Percentiles rank a stretch among this genome's conserved stretches.
Conservation (phyloP, 257 asterid genomes). For the Solanum pimpinellifolium region DNA sequence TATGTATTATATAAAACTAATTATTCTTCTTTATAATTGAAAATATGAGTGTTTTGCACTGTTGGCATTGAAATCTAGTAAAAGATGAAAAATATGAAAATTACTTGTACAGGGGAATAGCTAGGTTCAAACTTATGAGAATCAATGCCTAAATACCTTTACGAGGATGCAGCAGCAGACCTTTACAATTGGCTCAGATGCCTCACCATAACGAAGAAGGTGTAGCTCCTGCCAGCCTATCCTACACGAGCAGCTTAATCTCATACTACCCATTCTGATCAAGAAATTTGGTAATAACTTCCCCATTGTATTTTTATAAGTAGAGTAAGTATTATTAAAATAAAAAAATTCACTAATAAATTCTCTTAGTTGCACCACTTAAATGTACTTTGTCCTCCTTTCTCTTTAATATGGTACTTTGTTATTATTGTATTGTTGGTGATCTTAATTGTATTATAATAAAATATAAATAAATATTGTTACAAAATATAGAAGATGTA, state of each 20-base stretch:
- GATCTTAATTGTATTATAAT: too few relatives aligned
- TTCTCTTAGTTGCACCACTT: too few relatives aligned
- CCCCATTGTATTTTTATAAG: too few relatives aligned
- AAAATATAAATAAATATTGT: too few relatives aligned
- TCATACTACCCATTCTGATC: conserved; percentile 69
- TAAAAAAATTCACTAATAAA: too few relatives aligned
- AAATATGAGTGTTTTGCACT: not conserved
- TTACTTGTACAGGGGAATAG: not conserved
- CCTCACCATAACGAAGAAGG: conserved; percentile 41
- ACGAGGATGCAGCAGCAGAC: conserved; percentile 4
- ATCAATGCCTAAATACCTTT: not conserved
- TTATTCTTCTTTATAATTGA: too few relatives aligned
- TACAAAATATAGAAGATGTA: too few relatives aligned
- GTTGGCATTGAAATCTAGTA: conserved; percentile 53
- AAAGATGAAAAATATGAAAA: not conserved
- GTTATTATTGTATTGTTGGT: too few relatives aligned
- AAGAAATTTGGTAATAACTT: conserved; percentile 36
- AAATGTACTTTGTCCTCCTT: too few relatives aligned
- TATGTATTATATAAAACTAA: too few relatives aligned
- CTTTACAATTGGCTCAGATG: conserved; percentile 42
- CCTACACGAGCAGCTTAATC: conserved; percentile 91
- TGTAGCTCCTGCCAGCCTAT: conserved; percentile 85
- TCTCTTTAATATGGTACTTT: too few relatives aligned
- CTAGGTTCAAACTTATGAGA: not conserved
- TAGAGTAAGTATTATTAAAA: too few relatives aligned